Conservation (phyloP, 2,329 filamentous ascomycete species). For the Penicillium sp. region DNA sequence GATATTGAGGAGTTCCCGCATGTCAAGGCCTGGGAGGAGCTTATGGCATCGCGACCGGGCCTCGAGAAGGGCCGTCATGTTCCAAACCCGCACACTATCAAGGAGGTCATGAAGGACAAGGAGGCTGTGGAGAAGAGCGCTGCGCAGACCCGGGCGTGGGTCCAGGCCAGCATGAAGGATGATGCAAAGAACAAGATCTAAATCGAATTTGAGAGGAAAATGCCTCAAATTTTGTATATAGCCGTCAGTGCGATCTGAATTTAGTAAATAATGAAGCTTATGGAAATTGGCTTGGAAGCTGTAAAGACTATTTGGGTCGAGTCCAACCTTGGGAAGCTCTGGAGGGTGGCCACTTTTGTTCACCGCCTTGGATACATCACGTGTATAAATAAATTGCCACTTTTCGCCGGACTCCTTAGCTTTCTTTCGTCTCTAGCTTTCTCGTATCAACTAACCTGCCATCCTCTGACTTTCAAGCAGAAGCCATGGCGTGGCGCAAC, state of each 20-base stretch:
- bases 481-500: conserved; percentile 67
- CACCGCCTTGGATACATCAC: conserved; percentile 15
- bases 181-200: conserved; percentile 60
- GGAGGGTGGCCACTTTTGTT: background rate
- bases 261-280: background rate
- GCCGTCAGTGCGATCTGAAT: background rate
- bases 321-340: background rate
- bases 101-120: conserved; percentile 64
- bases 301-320: background rate
- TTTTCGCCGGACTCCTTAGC: conserved; percentile 17
- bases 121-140: conserved; percentile 64
- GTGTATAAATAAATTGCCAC: conserved; percentile 17
- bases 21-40: conserved; percentile 77
- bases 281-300: background rate
- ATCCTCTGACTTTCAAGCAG: conserved; percentile 21
- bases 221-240: background rate
- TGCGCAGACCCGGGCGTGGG: conserved; percentile 63
- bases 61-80: conserved; percentile 79
- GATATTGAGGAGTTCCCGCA: conserved; percentile 77
- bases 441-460: conserved; percentile 20
- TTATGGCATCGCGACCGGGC: conserved; percentile 70
- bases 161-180: conserved; percentile 72
- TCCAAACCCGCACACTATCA: conserved; percentile 67
- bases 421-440: conserved; percentile 14
- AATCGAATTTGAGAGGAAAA: background rate